Evolutionary conservation across 352 stramenopile species (phyloP), one percentile per base, ranked within the genome.

Genomic region (Globisporangium middletonii): DNA sequence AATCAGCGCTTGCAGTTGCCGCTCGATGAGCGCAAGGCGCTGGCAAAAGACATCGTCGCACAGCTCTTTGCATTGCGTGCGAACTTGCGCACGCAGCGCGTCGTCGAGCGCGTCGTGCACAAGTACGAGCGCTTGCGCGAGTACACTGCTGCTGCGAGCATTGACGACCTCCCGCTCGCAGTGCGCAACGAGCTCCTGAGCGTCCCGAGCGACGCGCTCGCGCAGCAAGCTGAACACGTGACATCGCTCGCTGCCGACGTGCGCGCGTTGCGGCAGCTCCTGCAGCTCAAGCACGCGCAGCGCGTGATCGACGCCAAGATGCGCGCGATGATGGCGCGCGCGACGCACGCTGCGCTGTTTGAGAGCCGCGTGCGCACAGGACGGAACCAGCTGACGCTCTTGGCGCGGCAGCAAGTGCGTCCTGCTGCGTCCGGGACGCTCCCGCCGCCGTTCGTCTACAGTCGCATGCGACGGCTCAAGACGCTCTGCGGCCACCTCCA

Each of bases 401-500:
- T 94, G 19, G 60, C 67, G 57, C 71, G 80, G 4, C 60, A 80
- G 35, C 77, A 94, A 54, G 54, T 88, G 18, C 65, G 43, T n/a
- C 78, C 65, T 19, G 63, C 62, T 3, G 53, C 65, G 19, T 38
- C 67, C 7, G 58, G 56, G 7, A 55, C 69, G 9, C 62, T 89
- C 1, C 79, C 79, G 8, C 76, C 80, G 6, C 52, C 69, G 18
- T 82, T 88, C 52, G 67, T 92, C 33, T 95, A 95, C 58, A 92
- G 83, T 47, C 72, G 86, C 12, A 84, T 92, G 37, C 78, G 83
- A 0, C 70, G 79, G 2, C 64, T 95, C 37, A 95, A 95, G 63
- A 93, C 85, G 8, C 59, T 98, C 9, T 98, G 92, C 61, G 86
- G 93, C 12, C 95, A 99, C 67, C 69, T 98, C 51, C 75, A 89